Base-by-base conservation (phyloP, 345 rosid genomes). In the Arabidopsis suecica region DNA sequence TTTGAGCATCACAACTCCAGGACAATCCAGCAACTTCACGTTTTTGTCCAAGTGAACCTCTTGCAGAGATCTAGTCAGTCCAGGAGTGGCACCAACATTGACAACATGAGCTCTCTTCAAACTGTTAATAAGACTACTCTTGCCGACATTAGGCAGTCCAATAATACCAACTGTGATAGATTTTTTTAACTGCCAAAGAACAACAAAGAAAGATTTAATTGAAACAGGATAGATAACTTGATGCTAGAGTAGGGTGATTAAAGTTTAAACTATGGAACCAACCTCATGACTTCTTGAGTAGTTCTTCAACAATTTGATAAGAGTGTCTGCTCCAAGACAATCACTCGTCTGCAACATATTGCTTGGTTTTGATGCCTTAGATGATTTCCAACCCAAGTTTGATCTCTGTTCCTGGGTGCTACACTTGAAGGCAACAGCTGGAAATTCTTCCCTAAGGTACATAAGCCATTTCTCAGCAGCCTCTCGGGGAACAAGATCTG, bases 401-500 rank as follows among this genome's bases (percentile, higher is more conserved):
- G 97, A 82, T 70, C 90, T 80, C 82, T 90, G 97, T 84, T 92
- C 98, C 74, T 95, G 98, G 28, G 97, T 92, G 73, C 89, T 92
- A 79, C 99, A 92, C 81, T 92, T 95, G 73, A 95, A 95, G 54
- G 99, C 97, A 83, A 92, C 97, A 25, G 99, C 86, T 10, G 97
- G 97, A n/a, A 89, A 83, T 71, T 92, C 97, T 83, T 88, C 97
- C 80, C 99, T 87, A 38, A 95, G 96, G 72, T 88, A 92, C 78
- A 81, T 92, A 4, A 95, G 88, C 99, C 97, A 95, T 80, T 90
- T 95, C 74, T 95, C 97, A 70, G 88, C 93, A 84, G 97, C 82
- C 87, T 95, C 99, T 59, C 91, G 81, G n/a, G 99, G 98, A 69
- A 89, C 99, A 78, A 95, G 98, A 91, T 95, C 98, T 94, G 79